A percentile compares a stretch with the other conserved stretches of the same genome.
Evolutionary conservation across 2,329 filamentous ascomycete species (phyloP).

Genomic region (Verticillium nubilum): DNA sequence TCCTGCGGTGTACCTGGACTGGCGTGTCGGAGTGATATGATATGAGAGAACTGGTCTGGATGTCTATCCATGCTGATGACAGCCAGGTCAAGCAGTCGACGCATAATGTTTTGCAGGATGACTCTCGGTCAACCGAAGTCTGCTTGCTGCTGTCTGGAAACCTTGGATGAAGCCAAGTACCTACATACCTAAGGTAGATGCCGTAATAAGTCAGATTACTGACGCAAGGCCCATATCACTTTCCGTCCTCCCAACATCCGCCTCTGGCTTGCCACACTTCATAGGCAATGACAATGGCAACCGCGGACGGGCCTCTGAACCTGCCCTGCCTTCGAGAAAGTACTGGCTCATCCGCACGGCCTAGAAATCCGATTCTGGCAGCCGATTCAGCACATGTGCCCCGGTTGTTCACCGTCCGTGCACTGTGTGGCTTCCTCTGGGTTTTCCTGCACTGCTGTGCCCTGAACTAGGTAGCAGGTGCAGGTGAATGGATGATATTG

Average conservation of each 20-base stretch:
- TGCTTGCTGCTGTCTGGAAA: too few species aligned
- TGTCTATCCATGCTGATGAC: too few species aligned
- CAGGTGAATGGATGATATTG: not conserved
- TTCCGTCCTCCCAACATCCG: not conserved
- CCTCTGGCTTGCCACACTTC: not conserved
- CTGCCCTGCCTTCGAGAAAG: not conserved
- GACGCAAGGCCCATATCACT: too few species aligned
- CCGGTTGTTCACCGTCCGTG: not conserved
- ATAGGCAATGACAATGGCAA: too few species aligned
- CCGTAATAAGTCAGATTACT: too few species aligned
- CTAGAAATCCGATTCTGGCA: not conserved
- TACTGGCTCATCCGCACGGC: not conserved
- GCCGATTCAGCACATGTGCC: not conserved
- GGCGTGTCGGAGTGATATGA: too few species aligned
- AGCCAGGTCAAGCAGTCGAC: too few species aligned
- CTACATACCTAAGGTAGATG: not conserved
- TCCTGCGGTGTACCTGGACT: not conserved
- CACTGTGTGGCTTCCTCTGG: not conserved
- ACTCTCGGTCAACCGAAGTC: too few species aligned
- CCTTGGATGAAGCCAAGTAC: too few species aligned
- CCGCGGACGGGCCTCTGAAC: not conserved
- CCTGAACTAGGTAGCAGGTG: not conserved
- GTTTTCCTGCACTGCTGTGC: not conserved
- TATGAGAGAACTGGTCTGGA: too few species aligned
- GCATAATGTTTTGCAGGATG: too few species aligned